Percentiles rank a stretch among this genome's conserved stretches.
Conservation (phyloP, 2,329 filamentous ascomycete genomes). For the Colletotrichum coccodes region DNA sequence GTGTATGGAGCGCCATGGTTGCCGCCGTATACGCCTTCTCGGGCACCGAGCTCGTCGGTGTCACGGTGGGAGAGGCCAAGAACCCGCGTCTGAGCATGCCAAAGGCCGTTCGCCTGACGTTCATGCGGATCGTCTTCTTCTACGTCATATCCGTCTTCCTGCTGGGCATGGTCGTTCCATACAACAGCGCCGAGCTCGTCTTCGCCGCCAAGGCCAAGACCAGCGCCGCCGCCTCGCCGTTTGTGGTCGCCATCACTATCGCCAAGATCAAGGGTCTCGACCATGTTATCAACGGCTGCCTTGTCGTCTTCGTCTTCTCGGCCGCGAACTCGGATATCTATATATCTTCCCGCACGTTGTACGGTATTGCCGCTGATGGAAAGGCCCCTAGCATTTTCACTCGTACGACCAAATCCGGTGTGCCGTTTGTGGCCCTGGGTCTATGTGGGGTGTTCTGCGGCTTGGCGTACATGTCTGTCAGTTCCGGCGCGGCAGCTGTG, state of each 20-base stretch:
- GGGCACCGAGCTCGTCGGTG: slow-evolving; percentile 74
- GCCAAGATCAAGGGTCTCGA: slow-evolving; percentile 24
- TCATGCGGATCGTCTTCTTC: slow-evolving; percentile 76
- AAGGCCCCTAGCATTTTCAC: slow-evolving; percentile 50
- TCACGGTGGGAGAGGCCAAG: slow-evolving; percentile 75
- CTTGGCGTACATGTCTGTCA: slow-evolving; percentile 53
- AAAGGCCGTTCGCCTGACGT: slow-evolving; percentile 74
- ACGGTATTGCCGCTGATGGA: slow-evolving; percentile 50
- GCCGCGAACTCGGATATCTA: slow-evolving; percentile 39
- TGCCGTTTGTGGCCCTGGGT: slow-evolving; percentile 51
- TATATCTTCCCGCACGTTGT: slow-evolving; percentile 51
- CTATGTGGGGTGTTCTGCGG: slow-evolving; percentile 47
- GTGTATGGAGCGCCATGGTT: slow-evolving; percentile 50
- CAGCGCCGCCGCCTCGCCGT: slow-evolving; percentile 35
- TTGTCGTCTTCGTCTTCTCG: slow-evolving; percentile 23
- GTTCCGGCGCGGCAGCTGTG: slow-evolving; percentile 48
- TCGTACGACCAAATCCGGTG: slow-evolving; percentile 47
- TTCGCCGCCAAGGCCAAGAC: slow-evolving; percentile 52
- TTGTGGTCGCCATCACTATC: slow-evolving; percentile 23
- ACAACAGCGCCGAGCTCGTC: slow-evolving; percentile 58
- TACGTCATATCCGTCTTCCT: slow-evolving; percentile 74
- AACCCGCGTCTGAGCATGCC: slow-evolving; percentile 75
- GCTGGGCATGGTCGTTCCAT: slow-evolving; percentile 74
- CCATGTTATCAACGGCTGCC: slow-evolving; percentile 24
- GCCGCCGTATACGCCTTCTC: slow-evolving; percentile 52